These are phyloP conservation scores for Primulina huaijiensis DNA, from an alignment of 257 asterid genomes.

Conservation along the genomic window DNA sequence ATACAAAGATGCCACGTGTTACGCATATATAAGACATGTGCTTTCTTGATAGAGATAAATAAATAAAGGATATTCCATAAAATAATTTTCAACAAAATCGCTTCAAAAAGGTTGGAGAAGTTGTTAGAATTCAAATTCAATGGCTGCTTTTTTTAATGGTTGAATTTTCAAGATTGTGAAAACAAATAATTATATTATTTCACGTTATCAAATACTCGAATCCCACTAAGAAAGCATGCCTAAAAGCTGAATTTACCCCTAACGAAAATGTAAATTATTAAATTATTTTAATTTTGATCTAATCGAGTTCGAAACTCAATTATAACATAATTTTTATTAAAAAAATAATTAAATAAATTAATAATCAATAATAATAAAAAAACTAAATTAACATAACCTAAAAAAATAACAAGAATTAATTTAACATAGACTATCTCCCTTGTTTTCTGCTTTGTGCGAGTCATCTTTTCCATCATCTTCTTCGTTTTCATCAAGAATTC, in stretches of 20 bases:
- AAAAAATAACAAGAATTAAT: constrained; percentile 16
- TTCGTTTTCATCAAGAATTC: constrained; percentile 21
- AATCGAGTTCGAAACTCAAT: no score
- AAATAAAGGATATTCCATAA: no score
- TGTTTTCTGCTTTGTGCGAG: not conserved
- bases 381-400: not conserved
- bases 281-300: not conserved
- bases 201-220: constrained; percentile 22
- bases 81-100: no score
- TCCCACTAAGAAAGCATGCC: constrained; percentile 20
- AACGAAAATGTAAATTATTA: constrained; percentile 13
- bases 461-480: constrained; percentile 24
- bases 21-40: no score
- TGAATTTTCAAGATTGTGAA: constrained; percentile 21
- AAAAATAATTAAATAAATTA: constrained; percentile 1
- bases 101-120: not conserved
- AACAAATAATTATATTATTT: not conserved
- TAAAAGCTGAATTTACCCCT: constrained; percentile 14
- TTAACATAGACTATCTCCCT: constrained; percentile 37
- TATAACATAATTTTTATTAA: no score
- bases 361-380: not conserved
- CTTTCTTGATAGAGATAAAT: no score
- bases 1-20: no score
- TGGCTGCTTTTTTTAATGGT: not conserved
- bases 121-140: constrained; percentile 8